Evolutionary conservation across 2,329 filamentous ascomycete genomes (phyloP), one percentile per base, ranked within the genome.

Genomic region (Macroventuria anomochaeta): DNA sequence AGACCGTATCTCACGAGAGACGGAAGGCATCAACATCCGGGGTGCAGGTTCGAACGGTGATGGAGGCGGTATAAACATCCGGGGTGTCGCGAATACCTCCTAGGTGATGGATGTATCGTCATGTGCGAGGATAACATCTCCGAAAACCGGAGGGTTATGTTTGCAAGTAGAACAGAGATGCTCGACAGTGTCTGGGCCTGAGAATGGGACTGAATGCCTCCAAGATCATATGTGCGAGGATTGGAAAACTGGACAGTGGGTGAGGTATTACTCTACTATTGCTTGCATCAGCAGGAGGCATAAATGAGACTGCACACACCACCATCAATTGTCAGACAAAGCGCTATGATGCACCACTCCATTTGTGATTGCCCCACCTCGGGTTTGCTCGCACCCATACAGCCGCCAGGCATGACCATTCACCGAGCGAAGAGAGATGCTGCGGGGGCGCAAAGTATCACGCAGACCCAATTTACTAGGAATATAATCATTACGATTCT

Each of bases 1-100:
- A 25, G 47, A 65, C 33, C 46, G 55, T 38, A 36, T 54, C 34
- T 54, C 44, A 34, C 15, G 51, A 12, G 51, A 54, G 44, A 46
- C 51, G 1, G 64, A 70, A 26, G 70, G 66, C 7, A 70, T 72
- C 56, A 72, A 70, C 26, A 73, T 73, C 31, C 67, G 69, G 3
- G 71, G 72, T 7, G 57, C 67, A 7, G 67, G 65, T 34, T 53
- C 54, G 21, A 61, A 58, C 42, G 57, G 46, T 13, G 57, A 43
- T 13, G 62, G 33, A 11, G 52, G 58, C 28, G 68, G 64, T 6
- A 65, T 75, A 50, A 67, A 64, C 25, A 74, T 75, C 21, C 59
- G 67, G 7, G 72, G 72, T 32, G 65, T 70, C 3, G 72, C 72
- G 11, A 69, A 65, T n/a, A 65, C 69, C 26, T 59, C 62, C 17